These are phyloP conservation scores for Linanthus parryae DNA, from an alignment of 148 eudicot species.

Conservation along the genomic window DNA sequence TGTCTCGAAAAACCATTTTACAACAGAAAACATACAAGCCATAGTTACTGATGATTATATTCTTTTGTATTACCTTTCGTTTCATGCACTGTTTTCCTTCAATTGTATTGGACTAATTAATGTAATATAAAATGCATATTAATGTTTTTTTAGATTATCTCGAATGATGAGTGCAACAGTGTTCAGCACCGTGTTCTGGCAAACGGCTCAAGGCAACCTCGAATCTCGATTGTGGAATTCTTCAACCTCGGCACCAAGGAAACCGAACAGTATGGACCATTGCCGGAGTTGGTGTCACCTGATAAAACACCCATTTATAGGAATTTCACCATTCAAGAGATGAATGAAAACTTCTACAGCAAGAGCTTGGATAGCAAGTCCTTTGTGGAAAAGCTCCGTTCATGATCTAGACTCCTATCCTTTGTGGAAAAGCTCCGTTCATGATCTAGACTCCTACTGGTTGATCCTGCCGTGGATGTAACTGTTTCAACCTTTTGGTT, in stretches of 20 bases:
- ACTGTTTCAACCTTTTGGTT: too few relatives aligned
- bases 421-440: conserved; percentile 9
- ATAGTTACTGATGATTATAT: too few relatives aligned
- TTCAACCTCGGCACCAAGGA: conserved; percentile 10
- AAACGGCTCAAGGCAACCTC: conserved; percentile 7
- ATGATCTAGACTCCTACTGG: too few relatives aligned
- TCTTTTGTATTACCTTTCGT: too few relatives aligned
- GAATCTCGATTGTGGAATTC: conserved; percentile 17
- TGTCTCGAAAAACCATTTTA: too few relatives aligned
- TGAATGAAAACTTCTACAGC: conserved; percentile 14
- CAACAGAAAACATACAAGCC: too few relatives aligned
- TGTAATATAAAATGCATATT: too few relatives aligned
- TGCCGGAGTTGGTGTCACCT: conserved; percentile 21
- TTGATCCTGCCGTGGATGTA: too few relatives aligned
- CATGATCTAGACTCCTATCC: too few relatives aligned
- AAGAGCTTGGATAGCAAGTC: conserved; percentile 22
- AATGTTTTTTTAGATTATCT: too few relatives aligned
- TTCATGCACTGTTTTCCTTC: too few relatives aligned
- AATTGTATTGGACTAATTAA: too few relatives aligned
- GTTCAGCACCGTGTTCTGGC: conserved; percentile 22
- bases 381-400: conserved; percentile 8
- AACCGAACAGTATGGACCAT: conserved; percentile 24
- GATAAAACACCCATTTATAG: conserved; percentile 24
- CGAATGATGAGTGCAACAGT: conserved; percentile 19
- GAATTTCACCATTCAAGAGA: conserved; percentile 16